These are phyloP conservation scores for Didymella sp. DNA, from an alignment of 2,329 filamentous ascomycete genomes.

Conservation along the genomic window DNA sequence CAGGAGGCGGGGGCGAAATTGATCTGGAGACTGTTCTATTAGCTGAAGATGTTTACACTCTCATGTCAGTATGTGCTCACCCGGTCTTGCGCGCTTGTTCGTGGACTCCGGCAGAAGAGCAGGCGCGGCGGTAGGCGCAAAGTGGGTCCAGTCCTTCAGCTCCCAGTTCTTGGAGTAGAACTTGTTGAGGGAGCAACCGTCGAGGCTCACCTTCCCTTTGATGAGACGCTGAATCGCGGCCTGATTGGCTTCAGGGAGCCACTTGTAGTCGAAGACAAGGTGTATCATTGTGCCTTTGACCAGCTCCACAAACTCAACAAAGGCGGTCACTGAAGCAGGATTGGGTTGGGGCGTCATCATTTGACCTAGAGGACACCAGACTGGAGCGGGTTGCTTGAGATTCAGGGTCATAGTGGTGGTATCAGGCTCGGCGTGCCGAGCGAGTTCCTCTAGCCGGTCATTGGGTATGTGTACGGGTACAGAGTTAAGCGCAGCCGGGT, in stretches of 20 bases:
- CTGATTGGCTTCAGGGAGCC: neutral
- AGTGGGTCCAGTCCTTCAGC: conserved; percentile 2
- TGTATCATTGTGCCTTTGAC: neutral
- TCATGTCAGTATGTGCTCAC: neutral
- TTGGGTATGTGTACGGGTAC: neutral
- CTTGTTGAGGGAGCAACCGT: neutral
- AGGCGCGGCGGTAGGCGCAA: neutral
- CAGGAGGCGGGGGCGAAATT: neutral
- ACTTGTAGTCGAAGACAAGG: neutral
- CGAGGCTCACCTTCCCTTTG: neutral
- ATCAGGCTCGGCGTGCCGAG: neutral
- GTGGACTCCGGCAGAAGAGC: neutral
- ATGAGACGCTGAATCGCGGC: neutral
- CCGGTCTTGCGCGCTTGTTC: neutral
- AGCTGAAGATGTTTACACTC: neutral
- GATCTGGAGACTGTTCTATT: neutral
- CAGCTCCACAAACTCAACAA: neutral
- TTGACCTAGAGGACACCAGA: neutral
- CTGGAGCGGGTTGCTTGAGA: neutral
- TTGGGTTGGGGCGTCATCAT: neutral
- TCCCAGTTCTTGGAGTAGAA: neutral
- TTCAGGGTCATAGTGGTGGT: neutral
- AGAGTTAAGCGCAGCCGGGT: neutral
- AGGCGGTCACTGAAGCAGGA: neutral
- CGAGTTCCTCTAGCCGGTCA: neutral